Base-by-base conservation (phyloP, 2,329 filamentous ascomycete species). In the Phyllosticta paracitricarpa region DNA sequence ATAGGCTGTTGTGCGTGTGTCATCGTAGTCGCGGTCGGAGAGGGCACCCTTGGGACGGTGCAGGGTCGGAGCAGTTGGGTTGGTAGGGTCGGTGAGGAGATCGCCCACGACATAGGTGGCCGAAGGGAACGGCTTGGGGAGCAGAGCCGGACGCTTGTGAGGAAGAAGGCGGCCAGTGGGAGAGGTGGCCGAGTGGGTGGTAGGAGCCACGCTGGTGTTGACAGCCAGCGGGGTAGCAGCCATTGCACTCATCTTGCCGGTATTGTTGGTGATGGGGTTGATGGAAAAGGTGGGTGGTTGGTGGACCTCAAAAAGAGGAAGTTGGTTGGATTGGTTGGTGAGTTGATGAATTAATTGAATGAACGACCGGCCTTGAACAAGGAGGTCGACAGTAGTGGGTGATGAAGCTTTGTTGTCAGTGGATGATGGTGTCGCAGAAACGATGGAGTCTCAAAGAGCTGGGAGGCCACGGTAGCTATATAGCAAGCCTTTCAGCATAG, bases 241-340 rank as follows among this genome's bases (percentile, higher is more conserved):
- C n/a, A 61, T 35, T 48, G 56, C 59, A 61, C 59, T 61, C 59
- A 61, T 61, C 28, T 57, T 61, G 59, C 14, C 59, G 59, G 54
- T 59, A 30, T 61, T 61, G 54, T 54, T 55, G 40, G 19, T 51
- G 30, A 30, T 26, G 30, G 51, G 40, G 56, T 52, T 14, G 17
- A 4, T 35, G 30, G 22, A 33, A 25, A 25, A 22, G 52, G 52
- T 26, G 40, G 33, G 26, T 26, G 58, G 40, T 51, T 56, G 35
- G 35, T 30, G 54, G 35, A 56, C 54, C 17, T 48, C 40, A 48
- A 48, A 22, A 19, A n/a, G 14, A 5, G n/a, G 51, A 7, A 51
- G 54, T 52, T 54, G 53, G 17, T 52, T 22, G 19, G 19, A 22
- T 22, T 59, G 57, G 30, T 51, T 12, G 22, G 58, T 51, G n/a